phyloP scores from a whole-genome alignment of 345 rosid species.

The Populus pruinosa region DNA sequence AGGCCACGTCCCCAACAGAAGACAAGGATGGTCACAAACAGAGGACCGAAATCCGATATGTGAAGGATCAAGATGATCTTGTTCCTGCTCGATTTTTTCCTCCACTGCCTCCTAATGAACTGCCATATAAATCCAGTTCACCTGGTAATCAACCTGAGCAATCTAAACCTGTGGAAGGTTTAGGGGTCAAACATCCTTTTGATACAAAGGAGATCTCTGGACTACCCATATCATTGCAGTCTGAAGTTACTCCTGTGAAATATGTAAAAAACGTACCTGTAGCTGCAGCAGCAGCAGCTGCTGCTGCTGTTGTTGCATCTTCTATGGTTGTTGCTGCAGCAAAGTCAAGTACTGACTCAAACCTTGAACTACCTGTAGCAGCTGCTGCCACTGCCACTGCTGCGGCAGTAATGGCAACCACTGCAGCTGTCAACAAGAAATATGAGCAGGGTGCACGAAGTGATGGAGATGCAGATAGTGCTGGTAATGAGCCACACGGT shows the following conservation, averaged over 20 bases:
- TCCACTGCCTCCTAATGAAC: constrained; percentile 54
- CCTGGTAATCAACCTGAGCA: constrained; percentile 33
- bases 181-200: constrained; percentile 24
- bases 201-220: constrained; percentile 36
- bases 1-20: constrained; percentile 38
- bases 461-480: constrained; percentile 53
- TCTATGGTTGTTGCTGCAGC: constrained; percentile 90
- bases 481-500: constrained; percentile 43
- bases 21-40: constrained; percentile 35
- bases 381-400: constrained; percentile 97
- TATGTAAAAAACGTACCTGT: constrained; percentile 70
- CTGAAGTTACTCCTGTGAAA: constrained; percentile 43
- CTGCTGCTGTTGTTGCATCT: constrained; percentile 95
- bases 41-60: constrained; percentile 32
- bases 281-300: constrained; percentile 77
- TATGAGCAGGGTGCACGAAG: constrained; percentile 47
- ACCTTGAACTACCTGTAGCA: constrained; percentile 78
- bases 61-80: constrained; percentile 42
- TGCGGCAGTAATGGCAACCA: constrained; percentile 87
- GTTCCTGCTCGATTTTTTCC: constrained; percentile 53
- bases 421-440: constrained; percentile 70
- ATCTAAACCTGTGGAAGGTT: constrained; percentile 41
- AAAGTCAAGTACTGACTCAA: constrained; percentile 59
- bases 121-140: constrained; percentile 33
- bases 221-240: constrained; percentile 36